Conservation (phyloP, 2,329 filamentous ascomycete genomes). For the Diplodia sapinea region DNA sequence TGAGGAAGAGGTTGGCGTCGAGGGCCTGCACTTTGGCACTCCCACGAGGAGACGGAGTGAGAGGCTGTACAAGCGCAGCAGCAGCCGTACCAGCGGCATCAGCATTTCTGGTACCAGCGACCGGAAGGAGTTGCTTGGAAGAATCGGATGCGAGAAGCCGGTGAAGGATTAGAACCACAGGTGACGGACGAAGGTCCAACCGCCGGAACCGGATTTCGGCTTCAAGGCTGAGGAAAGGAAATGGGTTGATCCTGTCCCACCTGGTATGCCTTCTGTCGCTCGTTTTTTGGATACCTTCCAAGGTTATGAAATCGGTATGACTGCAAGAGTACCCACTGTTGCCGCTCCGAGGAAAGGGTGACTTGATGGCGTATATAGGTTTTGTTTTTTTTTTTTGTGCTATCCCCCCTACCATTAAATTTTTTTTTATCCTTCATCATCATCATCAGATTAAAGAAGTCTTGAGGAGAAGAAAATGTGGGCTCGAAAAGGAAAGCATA, state of each 20-base stretch:
- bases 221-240: slow-evolving; percentile 3
- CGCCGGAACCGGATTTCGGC: slow-evolving; percentile 20
- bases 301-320: slow-evolving; percentile 1
- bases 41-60: slow-evolving; percentile 51
- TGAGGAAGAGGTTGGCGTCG: slow-evolving; percentile 78
- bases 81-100: slow-evolving; percentile 55
- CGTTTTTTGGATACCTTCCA: background rate
- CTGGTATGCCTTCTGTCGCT: background rate
- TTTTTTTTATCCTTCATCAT: slow-evolving; percentile 7
- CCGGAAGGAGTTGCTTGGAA: slow-evolving; percentile 78
- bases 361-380: slow-evolving; percentile 23
- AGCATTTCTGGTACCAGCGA: slow-evolving; percentile 74
- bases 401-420: background rate
- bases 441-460: slow-evolving; percentile 6
- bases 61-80: slow-evolving; percentile 55
- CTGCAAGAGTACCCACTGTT: background rate
- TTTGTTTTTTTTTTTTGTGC: background rate
- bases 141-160: slow-evolving; percentile 82
- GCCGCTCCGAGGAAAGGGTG: slow-evolving; percentile 10
- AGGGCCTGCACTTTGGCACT: slow-evolving; percentile 65
- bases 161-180: slow-evolving; percentile 12
- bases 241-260: slow-evolving; percentile 11
- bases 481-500: background rate
- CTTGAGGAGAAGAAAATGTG: background rate
- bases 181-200: background rate